Percentiles rank a stretch among this genome's conserved stretches.
These are phyloP conservation scores for Royoungia palumana DNA, from an alignment of 768 basidiomycete genomes.

Conservation along the genomic window DNA sequence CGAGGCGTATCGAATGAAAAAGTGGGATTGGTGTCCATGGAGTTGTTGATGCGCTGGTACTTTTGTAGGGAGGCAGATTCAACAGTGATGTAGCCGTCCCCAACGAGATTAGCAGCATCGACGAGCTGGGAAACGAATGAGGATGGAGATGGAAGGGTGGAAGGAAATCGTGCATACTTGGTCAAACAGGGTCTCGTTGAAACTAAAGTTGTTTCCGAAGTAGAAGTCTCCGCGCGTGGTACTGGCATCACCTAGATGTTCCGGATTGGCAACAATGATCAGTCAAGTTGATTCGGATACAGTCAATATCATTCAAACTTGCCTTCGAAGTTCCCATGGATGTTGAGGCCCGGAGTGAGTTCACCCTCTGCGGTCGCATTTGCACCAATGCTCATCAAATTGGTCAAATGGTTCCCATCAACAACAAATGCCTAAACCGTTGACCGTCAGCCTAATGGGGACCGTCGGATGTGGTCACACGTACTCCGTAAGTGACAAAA, in stretches of 20 bases:
- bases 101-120: conserved; percentile 16
- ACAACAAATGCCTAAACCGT: conserved; percentile 20
- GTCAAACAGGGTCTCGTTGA: conserved; percentile 27
- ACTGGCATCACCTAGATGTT: conserved; percentile 18
- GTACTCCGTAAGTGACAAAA: conserved; percentile 22
- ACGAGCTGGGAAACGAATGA: conserved; percentile 10
- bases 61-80: conserved; percentile 23
- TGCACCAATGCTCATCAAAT: conserved; percentile 26
- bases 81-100: conserved; percentile 17
- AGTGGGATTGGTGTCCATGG: conserved; percentile 24
- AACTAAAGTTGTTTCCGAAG: conserved; percentile 24
- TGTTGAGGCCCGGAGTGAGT: conserved; percentile 18
- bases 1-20: conserved; percentile 22
- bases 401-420: conserved; percentile 26
- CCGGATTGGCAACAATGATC: not conserved
- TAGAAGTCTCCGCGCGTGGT: conserved; percentile 24
- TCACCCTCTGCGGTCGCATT: conserved; percentile 13
- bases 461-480: not conserved
- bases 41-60: conserved; percentile 21
- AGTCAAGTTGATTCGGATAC: no score
- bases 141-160: not conserved
- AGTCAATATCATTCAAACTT: not conserved
- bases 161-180: not conserved
- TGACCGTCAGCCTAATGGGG: not conserved
- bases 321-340: conserved; percentile 27